Percentiles rank a stretch among this genome's conserved stretches.
phyloP scores from a whole-genome alignment of 176 grass and related monocot species.

The Poa annua region DNA sequence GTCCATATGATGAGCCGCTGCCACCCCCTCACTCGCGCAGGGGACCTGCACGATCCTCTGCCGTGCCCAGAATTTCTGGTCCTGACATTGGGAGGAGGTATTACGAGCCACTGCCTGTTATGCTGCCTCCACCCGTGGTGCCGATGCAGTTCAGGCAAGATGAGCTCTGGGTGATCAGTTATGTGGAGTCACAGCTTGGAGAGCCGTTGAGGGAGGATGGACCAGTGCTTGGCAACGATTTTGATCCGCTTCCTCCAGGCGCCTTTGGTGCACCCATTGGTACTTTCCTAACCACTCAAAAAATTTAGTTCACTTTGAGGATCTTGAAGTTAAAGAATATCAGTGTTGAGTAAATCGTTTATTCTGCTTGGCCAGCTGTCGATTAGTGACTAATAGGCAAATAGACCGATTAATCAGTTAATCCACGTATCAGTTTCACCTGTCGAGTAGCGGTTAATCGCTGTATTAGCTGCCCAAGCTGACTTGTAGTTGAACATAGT shows the following conservation, averaged over 20 bases:
- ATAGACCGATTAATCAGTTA: too few relatives aligned
- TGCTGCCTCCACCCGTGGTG: slow-evolving; percentile 29
- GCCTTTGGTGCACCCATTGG: slow-evolving; percentile 95
- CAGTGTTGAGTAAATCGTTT: too few relatives aligned
- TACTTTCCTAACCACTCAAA: slow-evolving; percentile 47
- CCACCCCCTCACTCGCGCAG: slow-evolving; percentile 36
- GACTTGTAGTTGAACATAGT: slow-evolving; percentile 1
- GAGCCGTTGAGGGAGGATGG: slow-evolving; percentile 84
- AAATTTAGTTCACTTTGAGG: slow-evolving; percentile 19
- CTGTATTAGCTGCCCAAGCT: background rate
- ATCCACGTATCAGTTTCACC: too few relatives aligned
- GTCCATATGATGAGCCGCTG: slow-evolving; percentile 44
- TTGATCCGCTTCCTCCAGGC: slow-evolving; percentile 91
- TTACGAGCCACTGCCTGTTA: slow-evolving; percentile 66
- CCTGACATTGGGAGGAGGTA: slow-evolving; percentile 58
- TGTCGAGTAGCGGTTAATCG: too few relatives aligned
- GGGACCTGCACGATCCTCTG: slow-evolving; percentile 55
- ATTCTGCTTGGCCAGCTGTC: too few relatives aligned
- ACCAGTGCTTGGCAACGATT: slow-evolving; percentile 77
- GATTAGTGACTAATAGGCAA: too few relatives aligned
- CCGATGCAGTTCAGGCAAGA: slow-evolving; percentile 47
- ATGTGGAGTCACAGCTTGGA: slow-evolving; percentile 80
- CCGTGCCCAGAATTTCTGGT: slow-evolving; percentile 69
- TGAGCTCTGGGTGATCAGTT: slow-evolving; percentile 59
- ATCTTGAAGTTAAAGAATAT: slow-evolving; percentile 27